Base-by-base conservation (phyloP, 1,284 basidiomycete genomes). In the Ganoderma multipileum region DNA sequence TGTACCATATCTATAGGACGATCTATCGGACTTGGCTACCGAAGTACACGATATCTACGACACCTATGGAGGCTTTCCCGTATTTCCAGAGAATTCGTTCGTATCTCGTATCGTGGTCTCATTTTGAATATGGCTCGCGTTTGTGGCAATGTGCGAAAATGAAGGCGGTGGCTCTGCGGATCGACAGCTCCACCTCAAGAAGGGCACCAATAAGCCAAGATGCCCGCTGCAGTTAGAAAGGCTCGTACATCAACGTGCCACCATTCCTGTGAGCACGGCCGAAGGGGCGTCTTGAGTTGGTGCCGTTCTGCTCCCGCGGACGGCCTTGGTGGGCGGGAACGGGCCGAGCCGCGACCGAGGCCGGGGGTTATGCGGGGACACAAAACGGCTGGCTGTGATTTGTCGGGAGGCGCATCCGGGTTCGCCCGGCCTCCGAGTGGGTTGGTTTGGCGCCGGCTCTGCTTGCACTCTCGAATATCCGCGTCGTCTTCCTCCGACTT, bases 391-490 rank as follows among this genome's bases (percentile, higher is more conserved):
- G 61, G 67, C 61, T 70, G 68, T 75, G 77, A 80, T 80, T 79
- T 76, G 78, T 67, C 70, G 58, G 70, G 63, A 57, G 59, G 11
- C 9, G 58, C 30, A 64, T 75, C 79, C 77, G 77, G 72, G 70
- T 76, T 77, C 64, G 72, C 74, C 78, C 79, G 78, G 57, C 59
- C 55, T 20, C 50, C 68, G 58, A 41, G 64, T 52, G 63, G 62
- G 61, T 76, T 77, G 74, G 79, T 26, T 52, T 75, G 57, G 20
- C 20, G 65, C 68, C 71, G 74, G 68, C 66, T 68, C 70, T 71
- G 75, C 79, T 78, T 79, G 76, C 78, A 75, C 69, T 65, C 77
- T 79, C 78, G 79, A 83, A 84, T 73, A 74, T 73, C 74, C 73
- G 70, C 73, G 74, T 72, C 69, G 70, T 70, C 73, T 77, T 79